Conservation (phyloP, 441 rosid genomes). For the Jatropha podagrica region DNA sequence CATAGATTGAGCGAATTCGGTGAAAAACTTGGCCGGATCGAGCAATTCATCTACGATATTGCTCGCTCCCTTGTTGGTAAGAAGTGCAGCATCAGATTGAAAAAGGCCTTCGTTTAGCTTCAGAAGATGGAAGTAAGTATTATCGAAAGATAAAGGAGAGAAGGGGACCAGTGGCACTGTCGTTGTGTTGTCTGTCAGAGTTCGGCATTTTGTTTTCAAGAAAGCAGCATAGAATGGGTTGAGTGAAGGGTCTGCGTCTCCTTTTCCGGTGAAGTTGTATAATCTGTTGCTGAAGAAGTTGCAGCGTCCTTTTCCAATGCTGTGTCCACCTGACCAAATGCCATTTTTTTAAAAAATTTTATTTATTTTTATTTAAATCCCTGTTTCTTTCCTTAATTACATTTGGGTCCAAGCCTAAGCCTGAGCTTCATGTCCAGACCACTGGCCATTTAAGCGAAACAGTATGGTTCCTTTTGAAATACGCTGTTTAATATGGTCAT, state of each 20-base stretch:
- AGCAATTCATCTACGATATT: constrained; percentile 29
- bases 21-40: constrained; percentile 21
- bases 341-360: not conserved
- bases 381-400: too few relatives aligned
- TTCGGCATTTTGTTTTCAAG: constrained; percentile 48
- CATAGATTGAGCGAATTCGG: constrained; percentile 51
- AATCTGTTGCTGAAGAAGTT: constrained; percentile 51
- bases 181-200: constrained; percentile 30
- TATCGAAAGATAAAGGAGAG: constrained; percentile 40
- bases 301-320: constrained; percentile 64
- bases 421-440: too few relatives aligned
- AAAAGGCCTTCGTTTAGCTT: constrained; percentile 45
- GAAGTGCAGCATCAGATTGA: constrained; percentile 61
- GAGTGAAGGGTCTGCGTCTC: constrained; percentile 58
- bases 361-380: too few relatives aligned
- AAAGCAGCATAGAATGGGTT: constrained; percentile 42
- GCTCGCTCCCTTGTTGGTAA: constrained; percentile 39
- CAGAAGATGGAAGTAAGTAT: constrained; percentile 38
- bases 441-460: too few relatives aligned
- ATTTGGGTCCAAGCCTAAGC: too few relatives aligned
- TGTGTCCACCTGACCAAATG: constrained; percentile 56
- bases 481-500: too few relatives aligned
- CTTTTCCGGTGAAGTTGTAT: constrained; percentile 73
- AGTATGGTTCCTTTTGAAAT: too few relatives aligned
- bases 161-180: constrained; percentile 54